Percentiles rank a stretch among this genome's conserved stretches.
Conservation (phyloP, 2,329 filamentous ascomycete species). For the Colletotrichum sp. region DNA sequence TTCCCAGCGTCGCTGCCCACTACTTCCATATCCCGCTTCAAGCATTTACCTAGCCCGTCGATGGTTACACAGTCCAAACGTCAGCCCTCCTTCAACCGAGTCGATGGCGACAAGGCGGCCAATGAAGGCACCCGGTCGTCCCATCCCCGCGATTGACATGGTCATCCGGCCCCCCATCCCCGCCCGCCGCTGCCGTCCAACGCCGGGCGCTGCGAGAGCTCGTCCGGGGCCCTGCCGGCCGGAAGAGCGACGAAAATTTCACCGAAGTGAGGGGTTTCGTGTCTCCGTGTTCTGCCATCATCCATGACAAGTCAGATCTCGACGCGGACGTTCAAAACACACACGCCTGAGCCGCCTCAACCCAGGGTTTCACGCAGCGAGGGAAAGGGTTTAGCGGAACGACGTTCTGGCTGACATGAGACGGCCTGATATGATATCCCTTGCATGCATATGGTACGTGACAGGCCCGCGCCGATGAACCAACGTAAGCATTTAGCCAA, state of each 20-base stretch:
- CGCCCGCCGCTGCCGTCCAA: neutral
- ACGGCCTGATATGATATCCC: constrained; percentile 5
- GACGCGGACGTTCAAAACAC: neutral
- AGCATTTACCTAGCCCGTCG: neutral
- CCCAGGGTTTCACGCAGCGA: neutral
- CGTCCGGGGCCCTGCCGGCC: neutral
- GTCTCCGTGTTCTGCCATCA: neutral
- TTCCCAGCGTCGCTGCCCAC: neutral
- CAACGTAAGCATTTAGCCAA: constrained; percentile 13
- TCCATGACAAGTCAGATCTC: constrained; percentile 4
- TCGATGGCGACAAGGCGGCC: neutral
- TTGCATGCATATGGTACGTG: constrained; percentile 15
- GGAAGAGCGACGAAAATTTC: neutral
- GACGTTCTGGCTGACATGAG: constrained; percentile 7
- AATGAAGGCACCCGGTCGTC: neutral
- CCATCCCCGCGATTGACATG: neutral
- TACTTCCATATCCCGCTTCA: neutral
- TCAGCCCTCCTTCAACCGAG: neutral
- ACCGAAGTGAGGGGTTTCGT: constrained; percentile 2
- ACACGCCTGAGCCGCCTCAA: neutral
- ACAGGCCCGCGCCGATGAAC: neutral
- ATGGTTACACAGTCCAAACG: neutral
- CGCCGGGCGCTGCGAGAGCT: neutral
- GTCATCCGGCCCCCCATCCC: neutral
- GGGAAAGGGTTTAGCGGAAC: neutral